Percentiles rank a stretch among this genome's conserved stretches.
phyloP scores from a whole-genome alignment of 257 asterid species.

The Osmanthus fragrans region DNA sequence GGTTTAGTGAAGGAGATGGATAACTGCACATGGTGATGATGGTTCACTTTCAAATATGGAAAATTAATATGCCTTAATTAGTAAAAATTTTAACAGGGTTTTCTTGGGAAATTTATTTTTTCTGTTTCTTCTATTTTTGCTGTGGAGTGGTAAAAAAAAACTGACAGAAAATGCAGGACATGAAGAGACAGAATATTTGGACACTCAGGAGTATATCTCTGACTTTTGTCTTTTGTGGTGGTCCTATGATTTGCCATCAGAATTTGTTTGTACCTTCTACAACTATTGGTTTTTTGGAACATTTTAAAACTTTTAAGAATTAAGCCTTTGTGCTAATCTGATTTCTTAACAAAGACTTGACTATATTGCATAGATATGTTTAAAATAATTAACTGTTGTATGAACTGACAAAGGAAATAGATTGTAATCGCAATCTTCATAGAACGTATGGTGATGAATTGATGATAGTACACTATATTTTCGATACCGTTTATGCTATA shows the following conservation, averaged over 20 bases:
- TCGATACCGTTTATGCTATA: too few species aligned
- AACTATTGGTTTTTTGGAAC: conserved; percentile 1
- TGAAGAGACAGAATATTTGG: conserved; percentile 33
- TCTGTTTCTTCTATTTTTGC: neutral
- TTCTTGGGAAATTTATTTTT: neutral
- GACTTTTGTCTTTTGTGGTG: conserved; percentile 6
- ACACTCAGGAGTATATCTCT: conserved; percentile 32
- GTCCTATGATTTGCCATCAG: conserved; percentile 9
- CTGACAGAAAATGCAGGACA: conserved; percentile 20
- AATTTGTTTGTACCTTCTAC: conserved; percentile 7
- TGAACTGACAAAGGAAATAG: too few species aligned
- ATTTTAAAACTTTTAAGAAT: too few species aligned
- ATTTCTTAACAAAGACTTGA: too few species aligned
- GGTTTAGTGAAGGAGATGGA: neutral
- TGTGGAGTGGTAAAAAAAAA: conserved; percentile 12
- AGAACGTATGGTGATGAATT: too few species aligned
- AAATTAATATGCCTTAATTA: conserved; percentile 27
- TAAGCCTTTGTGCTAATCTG: too few species aligned
- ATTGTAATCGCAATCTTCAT: too few species aligned
- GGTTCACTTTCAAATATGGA: conserved; percentile 17
- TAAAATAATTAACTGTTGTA: too few species aligned
- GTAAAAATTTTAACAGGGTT: conserved; percentile 10
- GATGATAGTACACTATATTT: too few species aligned
- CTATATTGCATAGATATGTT: too few species aligned
- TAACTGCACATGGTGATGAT: conserved; percentile 24